These are phyloP conservation scores for Colletotrichum tropicicola DNA, from an alignment of 2,329 filamentous ascomycete genomes.

Conservation along the genomic window DNA sequence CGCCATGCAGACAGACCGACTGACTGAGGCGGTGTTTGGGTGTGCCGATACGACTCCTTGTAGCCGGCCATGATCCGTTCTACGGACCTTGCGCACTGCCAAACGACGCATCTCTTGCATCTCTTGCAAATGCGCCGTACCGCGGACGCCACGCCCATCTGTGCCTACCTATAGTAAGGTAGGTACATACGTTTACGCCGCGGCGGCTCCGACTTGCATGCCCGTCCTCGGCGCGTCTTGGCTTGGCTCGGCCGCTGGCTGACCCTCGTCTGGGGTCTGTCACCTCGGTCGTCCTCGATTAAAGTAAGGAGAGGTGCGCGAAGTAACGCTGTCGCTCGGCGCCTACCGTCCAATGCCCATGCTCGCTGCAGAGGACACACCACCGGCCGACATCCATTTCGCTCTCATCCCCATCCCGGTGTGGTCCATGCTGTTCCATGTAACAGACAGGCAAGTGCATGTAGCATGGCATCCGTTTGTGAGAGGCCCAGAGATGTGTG, in stretches of 20 bases:
- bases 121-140: neutral
- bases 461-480: slow-evolving; percentile 21
- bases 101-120: neutral
- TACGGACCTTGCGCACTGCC: neutral
- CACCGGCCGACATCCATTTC: neutral
- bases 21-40: neutral
- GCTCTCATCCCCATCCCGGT: neutral
- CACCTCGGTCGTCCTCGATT: slow-evolving; percentile 23
- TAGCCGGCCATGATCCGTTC: neutral
- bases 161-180: no score
- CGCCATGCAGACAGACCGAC: neutral
- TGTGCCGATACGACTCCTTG: neutral
- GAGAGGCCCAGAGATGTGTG: slow-evolving; percentile 8
- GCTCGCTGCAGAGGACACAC: neutral
- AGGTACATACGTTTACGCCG: neutral
- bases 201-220: slow-evolving; percentile 16
- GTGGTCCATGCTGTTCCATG: slow-evolving; percentile 23
- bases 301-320: slow-evolving; percentile 21
- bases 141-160: neutral
- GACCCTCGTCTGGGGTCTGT: slow-evolving; percentile 15
- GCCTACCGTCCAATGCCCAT: slow-evolving; percentile 18
- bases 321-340: slow-evolving; percentile 29
- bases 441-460: slow-evolving; percentile 26
- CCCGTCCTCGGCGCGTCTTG: slow-evolving; percentile 5
- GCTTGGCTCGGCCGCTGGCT: neutral